These are phyloP conservation scores for Tanacetum coccineum DNA, from an alignment of 129 eudicot species.

Conservation along the genomic window DNA sequence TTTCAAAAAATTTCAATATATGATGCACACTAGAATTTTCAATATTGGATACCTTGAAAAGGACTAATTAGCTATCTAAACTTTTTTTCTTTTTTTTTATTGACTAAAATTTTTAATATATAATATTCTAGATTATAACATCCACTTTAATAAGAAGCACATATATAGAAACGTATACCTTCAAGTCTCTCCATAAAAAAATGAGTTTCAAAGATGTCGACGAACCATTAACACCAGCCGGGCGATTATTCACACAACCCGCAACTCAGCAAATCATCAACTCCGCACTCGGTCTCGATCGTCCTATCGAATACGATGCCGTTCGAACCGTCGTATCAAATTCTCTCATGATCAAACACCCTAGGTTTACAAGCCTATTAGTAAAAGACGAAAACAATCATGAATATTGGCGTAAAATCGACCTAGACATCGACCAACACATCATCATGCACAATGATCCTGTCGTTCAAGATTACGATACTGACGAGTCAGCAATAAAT, in stretches of 20 bases:
- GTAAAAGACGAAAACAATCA: constrained; percentile 46
- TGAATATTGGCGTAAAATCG: constrained; percentile 56
- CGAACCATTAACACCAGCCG: constrained; percentile 69
- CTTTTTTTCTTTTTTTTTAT: no score
- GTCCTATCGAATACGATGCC: constrained; percentile 37
- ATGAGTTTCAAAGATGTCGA: constrained; percentile 28
- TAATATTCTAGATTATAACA: no score
- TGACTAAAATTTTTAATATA: no score
- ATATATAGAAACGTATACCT: no score
- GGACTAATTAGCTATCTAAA: no score
- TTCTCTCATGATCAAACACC: constrained; percentile 64
- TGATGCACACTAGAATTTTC: no score
- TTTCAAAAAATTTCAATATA: no score
- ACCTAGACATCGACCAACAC: constrained; percentile 59
- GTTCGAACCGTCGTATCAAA: constrained; percentile 33
- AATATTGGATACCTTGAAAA: no score
- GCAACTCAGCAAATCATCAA: constrained; percentile 53
- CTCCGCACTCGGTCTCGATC: constrained; percentile 43
- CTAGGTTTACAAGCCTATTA: constrained; percentile 69
- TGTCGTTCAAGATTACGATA: constrained; percentile 12
- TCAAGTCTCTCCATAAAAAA: neutral
- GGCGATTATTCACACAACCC: constrained; percentile 62
- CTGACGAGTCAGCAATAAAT: constrained; percentile 51
- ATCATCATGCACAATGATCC: constrained; percentile 45
- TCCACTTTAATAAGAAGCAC: no score